Conservation (phyloP, 2,329 filamentous ascomycete genomes). For the Paracoccidioides brasiliensis region DNA sequence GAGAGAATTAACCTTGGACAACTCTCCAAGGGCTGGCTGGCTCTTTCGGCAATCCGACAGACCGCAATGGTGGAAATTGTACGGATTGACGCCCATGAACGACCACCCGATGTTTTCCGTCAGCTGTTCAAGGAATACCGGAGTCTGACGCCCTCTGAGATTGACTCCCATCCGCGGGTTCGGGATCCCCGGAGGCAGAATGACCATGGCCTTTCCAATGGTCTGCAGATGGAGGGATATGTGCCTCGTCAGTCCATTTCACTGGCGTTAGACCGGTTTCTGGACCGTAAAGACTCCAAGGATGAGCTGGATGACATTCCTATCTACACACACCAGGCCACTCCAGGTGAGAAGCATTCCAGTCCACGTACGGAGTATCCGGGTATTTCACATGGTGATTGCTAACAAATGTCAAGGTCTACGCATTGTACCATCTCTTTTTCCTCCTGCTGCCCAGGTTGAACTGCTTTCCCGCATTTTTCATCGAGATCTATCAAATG, state of each 20-base stretch:
- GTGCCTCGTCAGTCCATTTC: constrained; percentile 19
- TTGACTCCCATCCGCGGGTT: constrained; percentile 44
- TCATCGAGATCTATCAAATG: constrained; percentile 62
- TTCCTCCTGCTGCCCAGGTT: constrained; percentile 57
- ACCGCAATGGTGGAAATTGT: constrained; percentile 22
- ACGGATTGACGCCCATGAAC: constrained; percentile 59
- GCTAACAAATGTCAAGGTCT: constrained; percentile 48
- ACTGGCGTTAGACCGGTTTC: constrained; percentile 22
- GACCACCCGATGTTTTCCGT: constrained; percentile 58
- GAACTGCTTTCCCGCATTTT: constrained; percentile 59
- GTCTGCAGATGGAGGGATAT: constrained; percentile 18
- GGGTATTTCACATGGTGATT: background rate
- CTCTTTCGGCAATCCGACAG: background rate
- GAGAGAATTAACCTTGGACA: too few relatives aligned
- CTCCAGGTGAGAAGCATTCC: constrained; percentile 24
- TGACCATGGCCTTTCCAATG: constrained; percentile 15
- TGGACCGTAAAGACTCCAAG: constrained; percentile 8
- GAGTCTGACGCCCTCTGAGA: constrained; percentile 41
- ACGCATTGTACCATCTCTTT: constrained; percentile 58
- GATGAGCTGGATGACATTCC: constrained; percentile 18
- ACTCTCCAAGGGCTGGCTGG: background rate
- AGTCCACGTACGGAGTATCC: background rate
- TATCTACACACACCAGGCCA: constrained; percentile 23
- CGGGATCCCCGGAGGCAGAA: constrained; percentile 39
- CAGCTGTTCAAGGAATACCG: constrained; percentile 63